Conservation (phyloP, 2,329 filamentous ascomycete species). For the Aspergillus calidoustus region DNA sequence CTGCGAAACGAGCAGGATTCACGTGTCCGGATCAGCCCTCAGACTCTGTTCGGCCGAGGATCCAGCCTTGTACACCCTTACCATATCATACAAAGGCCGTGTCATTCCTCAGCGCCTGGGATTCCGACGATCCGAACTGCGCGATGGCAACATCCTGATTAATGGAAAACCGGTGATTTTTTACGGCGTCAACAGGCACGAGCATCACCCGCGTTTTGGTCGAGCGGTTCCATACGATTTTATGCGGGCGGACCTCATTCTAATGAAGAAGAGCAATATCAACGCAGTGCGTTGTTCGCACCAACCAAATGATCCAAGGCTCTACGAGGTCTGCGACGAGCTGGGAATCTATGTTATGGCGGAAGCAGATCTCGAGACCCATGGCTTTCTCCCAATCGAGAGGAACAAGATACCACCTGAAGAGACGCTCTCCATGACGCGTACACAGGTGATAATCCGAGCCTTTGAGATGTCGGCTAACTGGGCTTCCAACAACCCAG, state of each 20-base stretch:
- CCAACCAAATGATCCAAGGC: conserved; percentile 56
- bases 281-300: conserved; percentile 73
- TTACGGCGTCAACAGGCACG: conserved; percentile 70
- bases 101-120: conserved; percentile 62
- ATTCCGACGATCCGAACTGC: conserved; percentile 68
- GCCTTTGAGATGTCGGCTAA: neutral
- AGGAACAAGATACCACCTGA: neutral
- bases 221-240: conserved; percentile 67
- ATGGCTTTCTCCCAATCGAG: conserved; percentile 14
- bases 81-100: conserved; percentile 38
- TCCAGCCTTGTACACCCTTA: conserved; percentile 63
- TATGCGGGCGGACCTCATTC: conserved; percentile 63
- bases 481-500: conserved; percentile 17
- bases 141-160: conserved; percentile 57
- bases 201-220: conserved; percentile 68
- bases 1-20: conserved; percentile 53
- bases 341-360: conserved; percentile 16
- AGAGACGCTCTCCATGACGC: no score
- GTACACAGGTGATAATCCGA: no score
- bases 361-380: conserved; percentile 19
- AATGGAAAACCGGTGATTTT: conserved; percentile 67
- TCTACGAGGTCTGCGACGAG: conserved; percentile 18
- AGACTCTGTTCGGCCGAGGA: conserved; percentile 71
- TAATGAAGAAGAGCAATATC: conserved; percentile 74
- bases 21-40: conserved; percentile 45